Conservation (phyloP, 1,139 yeast species). For the Candida sanyaensis region DNA sequence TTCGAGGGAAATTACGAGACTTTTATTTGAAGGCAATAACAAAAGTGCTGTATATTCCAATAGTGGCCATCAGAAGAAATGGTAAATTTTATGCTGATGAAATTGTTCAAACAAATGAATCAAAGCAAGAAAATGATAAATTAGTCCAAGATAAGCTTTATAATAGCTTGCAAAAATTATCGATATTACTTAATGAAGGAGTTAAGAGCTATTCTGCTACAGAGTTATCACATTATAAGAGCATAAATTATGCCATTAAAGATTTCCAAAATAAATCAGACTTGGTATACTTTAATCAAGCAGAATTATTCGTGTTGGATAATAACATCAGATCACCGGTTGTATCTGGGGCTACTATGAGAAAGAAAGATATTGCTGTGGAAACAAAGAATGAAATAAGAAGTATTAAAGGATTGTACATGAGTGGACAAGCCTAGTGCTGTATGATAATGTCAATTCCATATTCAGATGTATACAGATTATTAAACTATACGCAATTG, state of each 20-base stretch:
- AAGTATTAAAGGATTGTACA: conserved; percentile 44
- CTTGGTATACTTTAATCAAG: conserved; percentile 28
- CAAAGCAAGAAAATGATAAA: conserved; percentile 25
- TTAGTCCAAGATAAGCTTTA: conserved; percentile 27
- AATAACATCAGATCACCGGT: neutral
- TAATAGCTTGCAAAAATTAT: conserved; percentile 26
- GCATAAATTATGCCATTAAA: conserved; percentile 31
- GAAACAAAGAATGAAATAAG: conserved; percentile 45
- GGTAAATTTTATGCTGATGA: conserved; percentile 43
- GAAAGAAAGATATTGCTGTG: conserved; percentile 32
- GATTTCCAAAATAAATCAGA: conserved; percentile 42
- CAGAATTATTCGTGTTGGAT: conserved; percentile 13
- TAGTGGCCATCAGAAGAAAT: conserved; percentile 34
- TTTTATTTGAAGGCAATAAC: conserved; percentile 37
- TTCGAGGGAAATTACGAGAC: conserved; percentile 37
- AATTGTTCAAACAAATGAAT: conserved; percentile 36
- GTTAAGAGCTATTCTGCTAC: conserved; percentile 26
- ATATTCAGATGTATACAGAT: no score
- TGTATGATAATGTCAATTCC: no score
- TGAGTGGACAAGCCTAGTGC: conserved; percentile 37
- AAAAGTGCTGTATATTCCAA: conserved; percentile 41
- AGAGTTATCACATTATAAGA: conserved; percentile 39
- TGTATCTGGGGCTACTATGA: conserved; percentile 7
- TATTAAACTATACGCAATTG: no score
- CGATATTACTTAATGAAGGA: conserved; percentile 25